Evolutionary conservation across 495 filamentous ascomycete genomes (phyloP), one percentile per base, ranked within the genome.

Genomic region (Penicillium diatomitis): DNA sequence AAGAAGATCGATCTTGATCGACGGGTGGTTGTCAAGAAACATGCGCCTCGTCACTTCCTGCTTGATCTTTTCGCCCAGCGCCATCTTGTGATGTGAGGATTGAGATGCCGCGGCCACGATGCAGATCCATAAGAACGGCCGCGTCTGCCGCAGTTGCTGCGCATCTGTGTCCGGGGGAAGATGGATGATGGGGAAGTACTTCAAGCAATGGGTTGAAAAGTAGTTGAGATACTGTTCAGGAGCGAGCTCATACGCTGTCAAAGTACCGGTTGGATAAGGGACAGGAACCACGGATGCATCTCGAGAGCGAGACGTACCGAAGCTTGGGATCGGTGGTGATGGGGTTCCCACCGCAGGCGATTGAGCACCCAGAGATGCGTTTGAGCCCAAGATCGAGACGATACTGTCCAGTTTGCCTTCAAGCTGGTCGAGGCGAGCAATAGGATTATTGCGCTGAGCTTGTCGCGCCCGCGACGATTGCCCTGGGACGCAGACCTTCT

Each of bases 101-200:
- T 46, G 53, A 28, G 56, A 58, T 0, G 63, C 48, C 2, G 66
- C 60, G 8, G 65, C 57, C 47, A 73, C 66, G 39, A 77, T 73
- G 50, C 62, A 67, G 35, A 69, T 63, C 56, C 68, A 70, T 12
- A 79, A 44, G 39, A 77, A 71, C 0, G 76, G 75, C n/a, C 68
- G 61, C 32, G 61, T 38, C 8, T 60, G 54, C 20, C 54, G 61
- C 8, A 79, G 62, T 38, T 59, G 52, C 29, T 67, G 46, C 1
- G 68, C 61, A 0, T 60, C 47, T 1, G 53, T 41, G 0, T 35
- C 34, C 37, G 41, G 41, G 5, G 65, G 68, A 27, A 78, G 49
- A 50, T 65, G 35, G 12, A 76, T 43, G 38, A 75, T 70, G 0
- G 71, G 60, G 9, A 71, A 63, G 20, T 60, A 55, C 33, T 54